phyloP scores from a whole-genome alignment of 1,284 basidiomycete species.

The Malassezia obtusa region DNA sequence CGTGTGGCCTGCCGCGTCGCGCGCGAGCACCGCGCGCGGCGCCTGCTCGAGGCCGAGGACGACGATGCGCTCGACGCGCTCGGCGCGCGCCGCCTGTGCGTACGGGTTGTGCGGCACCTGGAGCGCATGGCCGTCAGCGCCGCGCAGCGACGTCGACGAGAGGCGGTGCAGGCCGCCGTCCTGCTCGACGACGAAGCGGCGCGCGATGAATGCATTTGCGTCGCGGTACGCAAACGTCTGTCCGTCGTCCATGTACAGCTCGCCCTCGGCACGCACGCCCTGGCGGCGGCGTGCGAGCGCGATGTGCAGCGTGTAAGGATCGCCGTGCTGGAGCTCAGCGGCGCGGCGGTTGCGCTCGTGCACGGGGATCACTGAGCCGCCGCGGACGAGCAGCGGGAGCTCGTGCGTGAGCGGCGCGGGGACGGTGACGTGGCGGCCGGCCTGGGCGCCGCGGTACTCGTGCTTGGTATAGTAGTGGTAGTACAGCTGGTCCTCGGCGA shows the following conservation, averaged over 20 bases:
- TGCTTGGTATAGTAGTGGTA: slow-evolving; percentile 71
- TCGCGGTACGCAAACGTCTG: slow-evolving; percentile 65
- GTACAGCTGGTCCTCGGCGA: slow-evolving; percentile 85
- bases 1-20: slow-evolving; percentile 4
- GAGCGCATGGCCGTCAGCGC: background rate
- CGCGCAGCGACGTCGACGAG: background rate
- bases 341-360: slow-evolving; percentile 77
- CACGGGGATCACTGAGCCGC: slow-evolving; percentile 79
- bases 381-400: slow-evolving; percentile 76
- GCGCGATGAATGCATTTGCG: slow-evolving; percentile 65
- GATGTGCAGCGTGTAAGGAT: slow-evolving; percentile 85
- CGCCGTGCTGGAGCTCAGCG: slow-evolving; percentile 74
- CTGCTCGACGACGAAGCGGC: slow-evolving; percentile 20
- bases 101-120: slow-evolving; percentile 23
- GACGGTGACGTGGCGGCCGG: slow-evolving; percentile 60
- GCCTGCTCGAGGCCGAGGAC: slow-evolving; percentile 33
- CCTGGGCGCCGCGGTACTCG: slow-evolving; percentile 57
- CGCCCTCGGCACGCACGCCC: slow-evolving; percentile 57
- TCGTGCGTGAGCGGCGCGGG: slow-evolving; percentile 53
- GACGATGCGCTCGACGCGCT: slow-evolving; percentile 41
- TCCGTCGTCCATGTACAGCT: slow-evolving; percentile 92
- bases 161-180: background rate
- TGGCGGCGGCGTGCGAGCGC: slow-evolving; percentile 57
- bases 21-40: slow-evolving; percentile 20
- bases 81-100: slow-evolving; percentile 25